Evolutionary conservation across 176 grass and related monocot species (phyloP), one percentile per base, ranked within the genome.

Genomic region (Metroxylon sagu): DNA sequence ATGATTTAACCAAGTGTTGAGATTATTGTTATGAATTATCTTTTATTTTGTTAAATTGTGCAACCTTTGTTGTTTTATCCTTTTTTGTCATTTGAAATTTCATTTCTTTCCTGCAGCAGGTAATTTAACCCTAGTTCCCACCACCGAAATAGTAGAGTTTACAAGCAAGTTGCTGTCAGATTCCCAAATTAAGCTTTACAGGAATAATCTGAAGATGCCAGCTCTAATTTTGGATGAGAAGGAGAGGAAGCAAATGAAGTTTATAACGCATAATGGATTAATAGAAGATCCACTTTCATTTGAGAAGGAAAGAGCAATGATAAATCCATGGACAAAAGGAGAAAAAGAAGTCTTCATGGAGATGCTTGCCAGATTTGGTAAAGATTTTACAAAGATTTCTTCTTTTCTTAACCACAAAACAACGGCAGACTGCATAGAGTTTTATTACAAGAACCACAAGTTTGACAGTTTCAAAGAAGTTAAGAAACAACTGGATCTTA

Each of bases 371-470:
- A 77, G 70, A 65, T 85, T 83, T 78, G 94, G 94, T 52, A 93
- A 98, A 73, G 64, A 98, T 83, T 98, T 98, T 69, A 79, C 79
- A 14, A 98, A 83, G 76, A 98, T 93, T 27, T 80, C 94, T 53
- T 79, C 61, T 70, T 92, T 85, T 43, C 66, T 98, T 65, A 25
- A 66, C 18, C 94, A 98, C 67, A 98, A 93, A 71, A 93, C 87
- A 53, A 98, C 94, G 4, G 94, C 94, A 50, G 87, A 98, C 57
- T 98, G 94, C 75, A 73, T 98, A 27, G 94, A 98, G 71, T 93
- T 98, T 65, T 98, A 98, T 60, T 98, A 93, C 57, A 98, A 89
- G 64, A 89, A 90, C 66, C 94, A 93, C 61, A 98, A 98, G 75
- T 98, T 85, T 78, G 94, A 98, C 8, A 85, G 81, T 59, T 98